phyloP scores from a whole-genome alignment of 805 yeast species.

The Saccharomycopsis guyanensis region DNA sequence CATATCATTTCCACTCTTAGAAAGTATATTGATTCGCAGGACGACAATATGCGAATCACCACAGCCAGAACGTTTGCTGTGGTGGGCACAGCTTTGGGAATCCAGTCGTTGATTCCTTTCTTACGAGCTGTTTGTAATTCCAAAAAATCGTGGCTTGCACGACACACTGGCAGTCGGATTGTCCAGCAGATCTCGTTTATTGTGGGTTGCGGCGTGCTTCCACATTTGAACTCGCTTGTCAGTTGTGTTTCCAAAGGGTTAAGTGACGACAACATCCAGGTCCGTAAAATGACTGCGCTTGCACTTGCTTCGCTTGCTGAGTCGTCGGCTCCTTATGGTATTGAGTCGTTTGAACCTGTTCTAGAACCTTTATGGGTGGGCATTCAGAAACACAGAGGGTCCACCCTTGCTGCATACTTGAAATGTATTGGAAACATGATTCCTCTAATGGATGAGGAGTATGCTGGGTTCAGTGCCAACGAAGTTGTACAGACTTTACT shows the following conservation, averaged over 20 bases:
- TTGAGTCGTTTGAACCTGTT: slow-evolving; percentile 69
- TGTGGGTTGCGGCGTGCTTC: slow-evolving; percentile 67
- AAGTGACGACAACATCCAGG: slow-evolving; percentile 58
- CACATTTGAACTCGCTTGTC: slow-evolving; percentile 60
- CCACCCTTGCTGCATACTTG: slow-evolving; percentile 64
- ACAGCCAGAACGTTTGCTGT: slow-evolving; percentile 80
- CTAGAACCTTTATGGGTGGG: slow-evolving; percentile 81
- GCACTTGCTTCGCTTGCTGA: slow-evolving; percentile 74
- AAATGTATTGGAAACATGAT: slow-evolving; percentile 72
- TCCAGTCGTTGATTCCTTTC: slow-evolving; percentile 67
- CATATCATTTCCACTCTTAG: slow-evolving; percentile 72
- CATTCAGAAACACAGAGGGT: slow-evolving; percentile 67
- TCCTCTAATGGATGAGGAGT: slow-evolving; percentile 82
- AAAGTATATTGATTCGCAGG: slow-evolving; percentile 75
- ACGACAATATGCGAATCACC: slow-evolving; percentile 70
- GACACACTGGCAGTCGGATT: slow-evolving; percentile 74
- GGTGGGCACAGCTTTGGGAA: slow-evolving; percentile 72
- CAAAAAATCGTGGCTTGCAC: slow-evolving; percentile 69
- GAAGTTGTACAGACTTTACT: slow-evolving; percentile 62
- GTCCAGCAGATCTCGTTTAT: slow-evolving; percentile 68
- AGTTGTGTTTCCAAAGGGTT: slow-evolving; percentile 52
- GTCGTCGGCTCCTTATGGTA: slow-evolving; percentile 79
- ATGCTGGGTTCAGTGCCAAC: slow-evolving; percentile 66
- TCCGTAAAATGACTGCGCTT: slow-evolving; percentile 62
- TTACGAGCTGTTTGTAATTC: slow-evolving; percentile 72